Evolutionary conservation across 1,284 basidiomycete species (phyloP), one percentile per base, ranked within the genome.

Genomic region (Ganoderma lingzhi): DNA sequence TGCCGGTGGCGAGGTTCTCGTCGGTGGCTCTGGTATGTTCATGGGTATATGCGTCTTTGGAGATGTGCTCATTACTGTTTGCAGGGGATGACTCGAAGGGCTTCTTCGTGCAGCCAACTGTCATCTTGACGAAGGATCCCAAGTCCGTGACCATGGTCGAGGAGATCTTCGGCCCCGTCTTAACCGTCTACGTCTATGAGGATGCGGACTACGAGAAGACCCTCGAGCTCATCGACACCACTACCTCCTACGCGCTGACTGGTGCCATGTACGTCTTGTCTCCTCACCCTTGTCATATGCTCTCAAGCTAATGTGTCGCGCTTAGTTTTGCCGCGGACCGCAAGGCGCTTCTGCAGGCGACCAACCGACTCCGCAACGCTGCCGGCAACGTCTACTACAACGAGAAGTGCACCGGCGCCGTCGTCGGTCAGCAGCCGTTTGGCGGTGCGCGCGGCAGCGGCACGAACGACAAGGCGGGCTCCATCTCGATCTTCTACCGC

Each of bases 391-490:
- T 96, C 68, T 98, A 98, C 86, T 95, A 96, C 84, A 97, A 97
- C 82, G 95, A 97, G 78, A 97, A 96, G 80, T 97, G 95, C 82
- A 98, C 97, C 0, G 97, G 97, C 69, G 97, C 97, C 35, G 94
- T 96, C 61, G 95, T 98, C 37, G 96, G 95, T 6, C 96, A 98
- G 81, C 97, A 99, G 82, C 96, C 97, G 6, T 99, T 99, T 80
- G 97, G 97, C 66, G 98, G 97, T 67, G 95, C 91, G 6, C 90
- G 97, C 60, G 95, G 89, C 30, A 96, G 93, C 76, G 97, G 98
- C 39, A 99, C 98, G 73, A 99, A 99, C 85, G 98, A 99, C 84
- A 99, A 99, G 86, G 95, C 96, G 0, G 97, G 97, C 17, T 96
- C 93, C 73, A 92, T 96, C 74, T 90, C 87, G 76, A 94, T 98